Conservation (phyloP, 306 rosid species). For the Hippophae tibetana region DNA sequence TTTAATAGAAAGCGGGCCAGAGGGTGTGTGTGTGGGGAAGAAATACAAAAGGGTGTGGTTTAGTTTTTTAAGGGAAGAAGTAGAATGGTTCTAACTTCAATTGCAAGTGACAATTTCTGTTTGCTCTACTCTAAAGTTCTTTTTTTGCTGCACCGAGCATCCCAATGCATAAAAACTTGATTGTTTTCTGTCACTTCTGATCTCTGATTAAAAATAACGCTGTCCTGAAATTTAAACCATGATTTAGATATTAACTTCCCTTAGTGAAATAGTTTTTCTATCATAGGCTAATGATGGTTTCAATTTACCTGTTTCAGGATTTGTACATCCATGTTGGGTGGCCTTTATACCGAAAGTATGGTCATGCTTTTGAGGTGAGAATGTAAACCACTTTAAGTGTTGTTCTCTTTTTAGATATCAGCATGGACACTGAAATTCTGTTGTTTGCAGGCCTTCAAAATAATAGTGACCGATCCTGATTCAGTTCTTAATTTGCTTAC, state of each 20-base stretch:
- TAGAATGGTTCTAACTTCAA: too few species aligned
- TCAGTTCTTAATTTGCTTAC: constrained; percentile 65
- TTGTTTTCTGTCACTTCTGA: too few species aligned
- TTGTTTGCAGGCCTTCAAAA: constrained; percentile 72
- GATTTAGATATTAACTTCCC: background rate
- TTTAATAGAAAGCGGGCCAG: too few species aligned
- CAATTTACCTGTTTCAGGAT: constrained; percentile 43
- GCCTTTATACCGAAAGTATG: constrained; percentile 89
- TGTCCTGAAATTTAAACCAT: too few species aligned
- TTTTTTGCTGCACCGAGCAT: too few species aligned
- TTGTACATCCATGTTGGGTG: constrained; percentile 82
- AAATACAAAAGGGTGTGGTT: too few species aligned
- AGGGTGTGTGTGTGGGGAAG: too few species aligned
- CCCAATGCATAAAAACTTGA: too few species aligned
- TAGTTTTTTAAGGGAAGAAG: too few species aligned
- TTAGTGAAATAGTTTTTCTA: background rate
- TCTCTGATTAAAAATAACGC: too few species aligned
- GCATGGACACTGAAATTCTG: constrained; percentile 3
- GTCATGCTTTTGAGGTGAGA: constrained; percentile 92
- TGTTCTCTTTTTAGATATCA: constrained; percentile 5
- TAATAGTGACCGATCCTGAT: constrained; percentile 85
- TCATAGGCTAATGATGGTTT: constrained; percentile 8
- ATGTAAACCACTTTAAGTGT: background rate
- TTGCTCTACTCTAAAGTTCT: too few species aligned
- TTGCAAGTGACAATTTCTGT: too few species aligned